phyloP scores from a whole-genome alignment of 768 basidiomycete species.

The Termitomyces sp. region DNA sequence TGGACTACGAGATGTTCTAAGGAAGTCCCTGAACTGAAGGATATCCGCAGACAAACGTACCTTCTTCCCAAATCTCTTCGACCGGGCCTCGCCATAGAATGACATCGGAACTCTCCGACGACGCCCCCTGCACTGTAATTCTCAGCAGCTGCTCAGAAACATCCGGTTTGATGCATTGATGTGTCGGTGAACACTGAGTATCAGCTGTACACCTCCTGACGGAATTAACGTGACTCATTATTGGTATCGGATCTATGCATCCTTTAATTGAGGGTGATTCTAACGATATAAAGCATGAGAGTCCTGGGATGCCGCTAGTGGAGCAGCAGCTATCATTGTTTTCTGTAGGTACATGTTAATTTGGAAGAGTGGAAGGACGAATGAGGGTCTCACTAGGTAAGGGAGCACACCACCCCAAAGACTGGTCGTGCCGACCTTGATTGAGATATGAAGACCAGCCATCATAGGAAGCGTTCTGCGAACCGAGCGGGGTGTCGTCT shows the following conservation, averaged over 20 bases:
- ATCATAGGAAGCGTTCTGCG: conserved; percentile 21
- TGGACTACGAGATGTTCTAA: conserved; percentile 35
- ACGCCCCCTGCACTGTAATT: conserved; percentile 34
- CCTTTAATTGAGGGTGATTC: conserved; percentile 26
- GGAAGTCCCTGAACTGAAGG: neutral
- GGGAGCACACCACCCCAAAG: conserved; percentile 61
- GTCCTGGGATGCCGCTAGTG: neutral
- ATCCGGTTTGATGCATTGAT: conserved; percentile 47
- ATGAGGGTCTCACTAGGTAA: conserved; percentile 6
- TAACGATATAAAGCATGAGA: conserved; percentile 41
- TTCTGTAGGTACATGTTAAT: neutral
- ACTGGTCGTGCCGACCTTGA: conserved; percentile 9
- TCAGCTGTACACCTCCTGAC: conserved; percentile 35
- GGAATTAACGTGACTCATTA: conserved; percentile 34
- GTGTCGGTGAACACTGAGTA: conserved; percentile 25
- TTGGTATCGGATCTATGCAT: conserved; percentile 52
- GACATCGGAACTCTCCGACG: conserved; percentile 25
- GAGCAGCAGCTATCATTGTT: conserved; percentile 4
- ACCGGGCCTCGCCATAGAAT: conserved; percentile 74
- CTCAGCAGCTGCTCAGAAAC: conserved; percentile 49
- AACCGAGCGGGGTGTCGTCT: conserved; percentile 52
- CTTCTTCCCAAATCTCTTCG: conserved; percentile 61
- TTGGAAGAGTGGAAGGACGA: conserved; percentile 24
- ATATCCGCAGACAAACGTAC: conserved; percentile 30
- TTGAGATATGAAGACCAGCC: conserved; percentile 45